These are phyloP conservation scores for Oleoguttula mirabilis DNA, from an alignment of 495 filamentous ascomycete species.

Conservation along the genomic window DNA sequence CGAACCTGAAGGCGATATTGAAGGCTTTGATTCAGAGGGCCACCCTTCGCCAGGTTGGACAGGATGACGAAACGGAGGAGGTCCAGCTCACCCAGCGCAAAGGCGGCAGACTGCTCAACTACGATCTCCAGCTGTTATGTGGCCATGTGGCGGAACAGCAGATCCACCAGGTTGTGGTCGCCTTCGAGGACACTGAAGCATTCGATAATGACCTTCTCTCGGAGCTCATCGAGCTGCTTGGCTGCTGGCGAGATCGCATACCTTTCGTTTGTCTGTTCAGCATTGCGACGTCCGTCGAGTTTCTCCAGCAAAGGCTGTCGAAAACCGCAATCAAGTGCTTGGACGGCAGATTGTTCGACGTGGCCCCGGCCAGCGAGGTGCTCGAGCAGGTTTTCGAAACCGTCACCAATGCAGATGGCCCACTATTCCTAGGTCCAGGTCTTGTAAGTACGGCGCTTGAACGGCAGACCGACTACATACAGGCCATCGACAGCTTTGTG, in stretches of 20 bases:
- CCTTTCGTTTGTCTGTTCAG: conserved; percentile 80
- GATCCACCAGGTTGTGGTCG: conserved; percentile 54
- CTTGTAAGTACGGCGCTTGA: conserved; percentile 54
- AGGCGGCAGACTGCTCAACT: conserved; percentile 68
- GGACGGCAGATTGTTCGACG: conserved; percentile 70
- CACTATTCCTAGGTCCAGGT: conserved; percentile 57
- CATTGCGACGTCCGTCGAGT: conserved; percentile 78
- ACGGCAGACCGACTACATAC: conserved; percentile 72
- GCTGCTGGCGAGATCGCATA: conserved; percentile 38
- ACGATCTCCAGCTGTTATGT: conserved; percentile 75
- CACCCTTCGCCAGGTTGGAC: conserved; percentile 38
- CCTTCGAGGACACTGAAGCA: conserved; percentile 83
- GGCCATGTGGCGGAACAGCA: conserved; percentile 46
- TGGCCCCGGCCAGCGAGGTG: conserved; percentile 60
- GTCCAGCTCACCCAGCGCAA: conserved; percentile 32
- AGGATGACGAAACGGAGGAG: conserved; percentile 41
- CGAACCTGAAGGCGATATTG: conserved; percentile 70
- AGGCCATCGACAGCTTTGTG: conserved; percentile 69
- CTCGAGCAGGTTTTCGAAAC: conserved; percentile 68
- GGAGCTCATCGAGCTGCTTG: conserved; percentile 66
- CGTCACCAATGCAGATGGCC: conserved; percentile 42
- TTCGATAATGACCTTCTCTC: conserved; percentile 71
- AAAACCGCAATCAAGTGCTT: conserved; percentile 58
- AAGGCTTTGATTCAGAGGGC: conserved; percentile 72
- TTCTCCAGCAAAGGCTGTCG: conserved; percentile 77